Conservation (phyloP, 2,329 filamentous ascomycete species). For the Corinectria fuckeliana region DNA sequence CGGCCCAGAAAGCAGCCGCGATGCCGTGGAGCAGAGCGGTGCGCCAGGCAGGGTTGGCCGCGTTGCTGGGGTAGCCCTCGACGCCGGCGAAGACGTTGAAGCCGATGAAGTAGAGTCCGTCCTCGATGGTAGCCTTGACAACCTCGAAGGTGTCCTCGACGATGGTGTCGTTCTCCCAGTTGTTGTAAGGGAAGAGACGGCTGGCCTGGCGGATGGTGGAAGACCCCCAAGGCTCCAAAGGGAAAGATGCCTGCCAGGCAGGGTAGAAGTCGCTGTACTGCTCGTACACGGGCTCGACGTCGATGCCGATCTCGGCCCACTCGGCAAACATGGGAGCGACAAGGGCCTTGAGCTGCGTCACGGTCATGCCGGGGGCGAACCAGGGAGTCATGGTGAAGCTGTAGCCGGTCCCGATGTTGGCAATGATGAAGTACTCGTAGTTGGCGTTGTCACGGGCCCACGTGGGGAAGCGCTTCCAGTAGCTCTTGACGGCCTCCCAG, state of each 20-base stretch:
- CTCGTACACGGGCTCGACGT: slow-evolving; percentile 30
- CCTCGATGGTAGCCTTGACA: slow-evolving; percentile 21
- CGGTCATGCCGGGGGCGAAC: slow-evolving; percentile 32
- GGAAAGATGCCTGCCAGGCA: slow-evolving; percentile 35
- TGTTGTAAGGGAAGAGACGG: slow-evolving; percentile 24
- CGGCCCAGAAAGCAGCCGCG: slow-evolving; percentile 18
- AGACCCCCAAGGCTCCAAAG: slow-evolving; percentile 35
- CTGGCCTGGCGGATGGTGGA: slow-evolving; percentile 34
- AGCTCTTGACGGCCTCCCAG: slow-evolving; percentile 39
- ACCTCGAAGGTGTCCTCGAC: slow-evolving; percentile 17
- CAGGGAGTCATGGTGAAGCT: slow-evolving; percentile 41
- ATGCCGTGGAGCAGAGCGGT: slow-evolving; percentile 21
- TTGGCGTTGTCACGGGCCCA: slow-evolving; percentile 34
- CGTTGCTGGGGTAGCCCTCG: slow-evolving; percentile 18
- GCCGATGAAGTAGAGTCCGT: slow-evolving; percentile 23
- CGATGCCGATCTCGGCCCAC: slow-evolving; percentile 41
- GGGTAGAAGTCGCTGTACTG: slow-evolving; percentile 36
- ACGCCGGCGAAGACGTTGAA: slow-evolving; percentile 23
- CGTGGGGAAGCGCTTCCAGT: slow-evolving; percentile 33
- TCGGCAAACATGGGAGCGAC: slow-evolving; percentile 45
- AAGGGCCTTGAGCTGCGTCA: slow-evolving; percentile 31
- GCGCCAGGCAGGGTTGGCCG: slow-evolving; percentile 26
- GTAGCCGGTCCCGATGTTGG: slow-evolving; percentile 37
- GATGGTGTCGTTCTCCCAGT: slow-evolving; percentile 22
- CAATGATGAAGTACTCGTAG: slow-evolving; percentile 37